Base-by-base conservation (phyloP, 2,329 filamentous ascomycete genomes). In the Ophiostoma ulmi region DNA sequence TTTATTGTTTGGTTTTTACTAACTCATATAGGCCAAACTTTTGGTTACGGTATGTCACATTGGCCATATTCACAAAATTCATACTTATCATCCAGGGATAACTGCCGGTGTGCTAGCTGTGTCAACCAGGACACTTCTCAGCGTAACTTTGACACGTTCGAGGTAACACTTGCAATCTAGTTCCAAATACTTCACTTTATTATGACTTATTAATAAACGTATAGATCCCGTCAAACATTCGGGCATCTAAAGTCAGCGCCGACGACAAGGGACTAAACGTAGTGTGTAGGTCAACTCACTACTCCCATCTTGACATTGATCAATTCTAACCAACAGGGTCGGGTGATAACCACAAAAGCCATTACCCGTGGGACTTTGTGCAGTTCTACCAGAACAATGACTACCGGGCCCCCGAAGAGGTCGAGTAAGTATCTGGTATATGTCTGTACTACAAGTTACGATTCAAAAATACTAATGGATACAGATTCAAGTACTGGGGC, bases 81-180 rank as follows among this genome's bases (percentile, higher is more conserved):
- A 14, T 44, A 41, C 65, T 67, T 39, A 67, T 22, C n/a, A 67
- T 65, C 13, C 55, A 89, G 90, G 73, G 91, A 93, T 75, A 90
- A 92, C 76, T 94, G 91, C 76, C 89, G 88, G 72, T 94, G 91
- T 76, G 75, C 78, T 1, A 78, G 81, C 72, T 93, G 91, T 76
- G 83, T 91, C 35, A 89, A 93, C 78, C 85, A 86, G 71, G 86
- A 88, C 72, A 94, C 91, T 5, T 87, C 84, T 78, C 91, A 94
- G 78, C 82, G 90, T 36, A 85, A 86, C 68, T 83, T 91, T 70
- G 85, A 92, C 75, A 91, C 88, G 0, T 92, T 92, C 75, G 82
- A 84, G 71, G 87, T 91, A 77, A 74, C 81, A 75, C 10, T 52
- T 10, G 7, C 10, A 44, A 22, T 10, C 13, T 31, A 14, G 2